phyloP scores from a whole-genome alignment of 208 protist species.

The Leishmania gerbilli region DNA sequence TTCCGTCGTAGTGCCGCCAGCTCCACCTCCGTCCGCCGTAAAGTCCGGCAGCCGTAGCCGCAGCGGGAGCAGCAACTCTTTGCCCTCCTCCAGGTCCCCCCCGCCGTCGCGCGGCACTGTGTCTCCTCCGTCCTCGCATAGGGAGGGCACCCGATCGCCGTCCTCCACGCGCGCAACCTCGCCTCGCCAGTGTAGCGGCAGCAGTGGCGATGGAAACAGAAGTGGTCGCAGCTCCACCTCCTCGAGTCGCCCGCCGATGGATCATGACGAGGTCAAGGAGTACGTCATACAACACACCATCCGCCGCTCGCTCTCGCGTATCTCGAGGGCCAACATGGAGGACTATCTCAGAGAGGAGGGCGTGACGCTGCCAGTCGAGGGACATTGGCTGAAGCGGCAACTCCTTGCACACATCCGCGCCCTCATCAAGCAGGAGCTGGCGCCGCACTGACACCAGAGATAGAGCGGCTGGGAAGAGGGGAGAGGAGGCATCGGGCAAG shows the following conservation, averaged over 20 bases:
- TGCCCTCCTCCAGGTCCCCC: neutral
- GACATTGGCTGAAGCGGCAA: constrained; percentile 49
- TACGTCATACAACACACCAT: constrained; percentile 58
- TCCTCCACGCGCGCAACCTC: neutral
- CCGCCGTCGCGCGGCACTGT: neutral
- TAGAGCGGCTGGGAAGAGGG: neutral
- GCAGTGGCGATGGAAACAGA: neutral
- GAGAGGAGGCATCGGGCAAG: neutral
- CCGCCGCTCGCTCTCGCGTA: constrained; percentile 32
- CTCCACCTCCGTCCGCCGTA: constrained; percentile 30
- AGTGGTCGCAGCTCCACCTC: constrained; percentile 12
- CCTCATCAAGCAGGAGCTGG: constrained; percentile 27
- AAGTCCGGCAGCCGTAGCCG: neutral
- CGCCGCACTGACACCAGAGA: neutral
- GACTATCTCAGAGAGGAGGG: constrained; percentile 43
- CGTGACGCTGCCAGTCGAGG: constrained; percentile 18
- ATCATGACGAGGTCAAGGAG: constrained; percentile 45
- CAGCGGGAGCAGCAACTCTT: constrained; percentile 2
- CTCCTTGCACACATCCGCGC: constrained; percentile 57
- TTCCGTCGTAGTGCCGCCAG: constrained; percentile 17
- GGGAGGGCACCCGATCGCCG: constrained; percentile 16
- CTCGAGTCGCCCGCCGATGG: constrained; percentile 7
- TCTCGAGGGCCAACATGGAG: constrained; percentile 43
- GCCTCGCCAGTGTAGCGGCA: neutral
- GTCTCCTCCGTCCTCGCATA: constrained; percentile 6